These are phyloP conservation scores for Wickerhamiella hasegawae DNA, from an alignment of 805 yeast species.

Conservation along the genomic window DNA sequence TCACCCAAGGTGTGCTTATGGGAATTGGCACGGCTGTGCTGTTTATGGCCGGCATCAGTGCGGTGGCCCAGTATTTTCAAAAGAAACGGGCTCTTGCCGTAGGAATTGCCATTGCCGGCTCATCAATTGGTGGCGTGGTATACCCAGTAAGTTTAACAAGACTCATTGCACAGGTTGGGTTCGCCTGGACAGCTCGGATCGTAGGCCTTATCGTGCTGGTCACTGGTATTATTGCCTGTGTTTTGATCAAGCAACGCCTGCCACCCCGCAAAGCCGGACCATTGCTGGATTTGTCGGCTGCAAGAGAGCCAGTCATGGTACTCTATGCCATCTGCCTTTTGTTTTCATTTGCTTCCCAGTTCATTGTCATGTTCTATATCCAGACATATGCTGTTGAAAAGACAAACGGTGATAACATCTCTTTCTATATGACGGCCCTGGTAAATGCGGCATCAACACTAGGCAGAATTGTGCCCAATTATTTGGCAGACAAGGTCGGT, in stretches of 20 bases:
- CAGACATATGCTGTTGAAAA: constrained; percentile 19
- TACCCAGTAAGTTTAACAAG: constrained; percentile 32
- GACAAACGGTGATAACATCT: constrained; percentile 10
- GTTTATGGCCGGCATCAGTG: constrained; percentile 30
- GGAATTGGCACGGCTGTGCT: constrained; percentile 30
- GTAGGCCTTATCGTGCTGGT: constrained; percentile 29
- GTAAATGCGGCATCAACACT: constrained; percentile 29
- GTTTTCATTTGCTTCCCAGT: constrained; percentile 20
- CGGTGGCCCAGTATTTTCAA: constrained; percentile 31
- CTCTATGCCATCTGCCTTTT: constrained; percentile 13
- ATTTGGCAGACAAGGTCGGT: constrained; percentile 38
- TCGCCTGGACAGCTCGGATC: constrained; percentile 37
- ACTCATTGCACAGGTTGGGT: constrained; percentile 31
- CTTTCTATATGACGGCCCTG: constrained; percentile 6
- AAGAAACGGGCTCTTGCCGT: constrained; percentile 30
- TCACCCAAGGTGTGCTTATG: constrained; percentile 35
- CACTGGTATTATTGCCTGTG: constrained; percentile 14
- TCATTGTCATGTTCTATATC: constrained; percentile 20
- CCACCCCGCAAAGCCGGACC: constrained; percentile 14
- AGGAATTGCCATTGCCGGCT: constrained; percentile 34
- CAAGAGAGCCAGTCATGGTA: not conserved
- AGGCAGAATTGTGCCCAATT: constrained; percentile 42
- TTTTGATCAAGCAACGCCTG: constrained; percentile 18
- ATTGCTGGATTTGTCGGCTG: constrained; percentile 3
- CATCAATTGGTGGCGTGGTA: constrained; percentile 34